These are phyloP conservation scores for Fusarium verrucosum DNA, from an alignment of 2,329 filamentous ascomycete genomes.

Conservation along the genomic window DNA sequence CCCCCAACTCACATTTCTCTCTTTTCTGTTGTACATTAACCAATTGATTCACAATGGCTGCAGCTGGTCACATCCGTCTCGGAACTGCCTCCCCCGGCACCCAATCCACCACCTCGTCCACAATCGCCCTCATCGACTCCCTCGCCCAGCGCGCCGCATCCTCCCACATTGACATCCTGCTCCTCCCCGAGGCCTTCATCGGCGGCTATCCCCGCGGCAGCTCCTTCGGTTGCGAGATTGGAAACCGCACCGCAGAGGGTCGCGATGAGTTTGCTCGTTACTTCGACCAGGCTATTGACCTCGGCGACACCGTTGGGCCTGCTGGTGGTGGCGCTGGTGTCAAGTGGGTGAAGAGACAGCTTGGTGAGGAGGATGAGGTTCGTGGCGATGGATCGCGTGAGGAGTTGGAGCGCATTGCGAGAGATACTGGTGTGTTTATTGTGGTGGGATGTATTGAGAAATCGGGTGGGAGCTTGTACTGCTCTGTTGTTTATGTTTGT, in stretches of 20 bases:
- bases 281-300: slow-evolving; percentile 80
- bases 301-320: slow-evolving; percentile 76
- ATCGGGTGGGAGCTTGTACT: slow-evolving; percentile 85
- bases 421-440: slow-evolving; percentile 82
- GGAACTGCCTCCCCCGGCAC: slow-evolving; percentile 66
- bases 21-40: background rate
- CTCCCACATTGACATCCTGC: slow-evolving; percentile 70
- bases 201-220: slow-evolving; percentile 90
- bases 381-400: slow-evolving; percentile 75
- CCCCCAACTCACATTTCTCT: background rate
- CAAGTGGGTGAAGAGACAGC: slow-evolving; percentile 72
- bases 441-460: slow-evolving; percentile 83
- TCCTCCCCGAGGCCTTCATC: slow-evolving; percentile 92
- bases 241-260: slow-evolving; percentile 72
- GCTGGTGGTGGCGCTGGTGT: slow-evolving; percentile 72
- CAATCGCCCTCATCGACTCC: slow-evolving; percentile 71
- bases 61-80: slow-evolving; percentile 56
- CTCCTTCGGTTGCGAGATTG: slow-evolving; percentile 78
- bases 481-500: slow-evolving; percentile 82
- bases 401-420: slow-evolving; percentile 77
- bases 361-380: slow-evolving; percentile 52
- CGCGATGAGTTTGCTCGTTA: slow-evolving; percentile 85
- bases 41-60: slow-evolving; percentile 17
- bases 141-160: slow-evolving; percentile 71
- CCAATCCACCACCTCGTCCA: slow-evolving; percentile 62